Evolutionary conservation across 495 filamentous ascomycete genomes (phyloP), one percentile per base, ranked within the genome.

Genomic region (Penicillium lividum): DNA sequence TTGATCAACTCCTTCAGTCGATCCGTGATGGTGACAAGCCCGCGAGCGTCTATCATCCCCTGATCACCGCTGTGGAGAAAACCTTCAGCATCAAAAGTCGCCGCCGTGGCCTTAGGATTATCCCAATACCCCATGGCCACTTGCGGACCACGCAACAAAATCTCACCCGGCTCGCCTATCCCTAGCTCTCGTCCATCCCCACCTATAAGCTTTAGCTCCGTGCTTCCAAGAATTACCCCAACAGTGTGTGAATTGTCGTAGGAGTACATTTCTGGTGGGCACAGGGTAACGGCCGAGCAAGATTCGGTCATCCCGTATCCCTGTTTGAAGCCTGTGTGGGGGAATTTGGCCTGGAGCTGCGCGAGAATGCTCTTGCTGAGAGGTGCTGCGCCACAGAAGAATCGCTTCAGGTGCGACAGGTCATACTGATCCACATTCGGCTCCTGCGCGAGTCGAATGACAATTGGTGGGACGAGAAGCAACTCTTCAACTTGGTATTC

Each of bases 1-100:
- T 90, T 90, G 67, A 90, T 89, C 76, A 90, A 80, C 71, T 90
- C 87, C 75, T 91, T 91, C 51, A 89, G 80, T 0, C 88, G 75
- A 57, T 91, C 87, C 6, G 80, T 82, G 54, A 91, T 88, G 4
- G 79, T 74, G 18, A 90, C 68, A 57, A 85, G 73, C 0, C 84
- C 83, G 30, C 80, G 68, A 7, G 58, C 60, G 40, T 84, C 79
- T 22, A 87, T 77, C 25, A 73, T 68, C 13, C 83, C 88, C n/a
- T 86, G 80, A 42, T 91, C 88, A 0, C 88, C 87, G 0, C 88
- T 89, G 42, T 84, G 82, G 57, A 90, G 69, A 68, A 75, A 90
- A 0, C 85, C 82, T 4, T 86, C 83, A 0, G 62, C 57, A 51
- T 85, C 84, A 54, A 88, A 82, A 0, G 85, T 87, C 49, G 88